phyloP scores from a whole-genome alignment of 129 eudicot species.

The Cynara cardunculus region DNA sequence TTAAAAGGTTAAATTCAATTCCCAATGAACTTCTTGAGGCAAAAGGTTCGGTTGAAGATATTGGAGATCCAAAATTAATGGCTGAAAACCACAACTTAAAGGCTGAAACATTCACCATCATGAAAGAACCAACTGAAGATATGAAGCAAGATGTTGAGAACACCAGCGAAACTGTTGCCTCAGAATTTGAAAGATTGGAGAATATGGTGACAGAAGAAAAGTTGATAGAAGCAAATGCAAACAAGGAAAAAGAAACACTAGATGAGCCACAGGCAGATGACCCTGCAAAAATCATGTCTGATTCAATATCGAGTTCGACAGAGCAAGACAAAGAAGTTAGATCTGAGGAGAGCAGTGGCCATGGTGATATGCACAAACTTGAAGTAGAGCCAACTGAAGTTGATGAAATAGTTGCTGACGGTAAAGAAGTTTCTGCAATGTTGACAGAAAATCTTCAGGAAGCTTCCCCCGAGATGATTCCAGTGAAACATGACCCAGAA shows the following conservation, averaged over 20 bases:
- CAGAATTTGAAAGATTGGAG: conserved; percentile 9
- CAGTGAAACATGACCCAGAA: conserved; percentile 13
- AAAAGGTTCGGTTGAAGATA: conserved; percentile 7
- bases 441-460: conserved; percentile 9
- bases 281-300: conserved; percentile 13
- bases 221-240: conserved; percentile 2
- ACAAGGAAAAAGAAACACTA: conserved; percentile 11
- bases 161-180: not conserved
- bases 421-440: conserved; percentile 5
- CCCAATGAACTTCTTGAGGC: conserved; percentile 14
- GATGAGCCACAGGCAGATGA: conserved; percentile 14
- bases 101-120: conserved; percentile 13
- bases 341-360: conserved; percentile 10
- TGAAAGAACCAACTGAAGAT: conserved; percentile 28
- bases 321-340: conserved; percentile 12
- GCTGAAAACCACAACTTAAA: conserved; percentile 17
- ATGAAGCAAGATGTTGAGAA: conserved; percentile 3
- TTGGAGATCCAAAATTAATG: not conserved
- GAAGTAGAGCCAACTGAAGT: conserved; percentile 27
- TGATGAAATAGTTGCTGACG: conserved; percentile 13
- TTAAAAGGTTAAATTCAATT: conserved; percentile 1
- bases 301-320: conserved; percentile 14
- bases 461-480: conserved; percentile 18
- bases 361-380: not conserved
- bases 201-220: conserved; percentile 12